Percentiles rank a stretch among this genome's conserved stretches.
Conservation (phyloP, 2,329 filamentous ascomycete species). For the Trichoderma atroviride region DNA sequence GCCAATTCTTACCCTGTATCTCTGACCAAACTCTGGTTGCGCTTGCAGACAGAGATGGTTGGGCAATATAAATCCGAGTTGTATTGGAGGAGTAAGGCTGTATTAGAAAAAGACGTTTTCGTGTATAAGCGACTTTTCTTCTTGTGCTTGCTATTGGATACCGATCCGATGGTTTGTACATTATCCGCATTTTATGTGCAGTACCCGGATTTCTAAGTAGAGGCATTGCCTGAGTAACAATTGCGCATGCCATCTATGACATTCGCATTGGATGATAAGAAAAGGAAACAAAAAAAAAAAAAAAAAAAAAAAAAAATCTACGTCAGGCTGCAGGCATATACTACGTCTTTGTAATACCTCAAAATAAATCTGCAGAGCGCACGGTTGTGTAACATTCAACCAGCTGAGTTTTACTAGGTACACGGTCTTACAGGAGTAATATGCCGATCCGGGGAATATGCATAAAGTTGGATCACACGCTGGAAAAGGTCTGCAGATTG, state of each 20-base stretch:
- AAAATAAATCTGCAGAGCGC: too few species aligned
- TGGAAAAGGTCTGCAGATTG: background rate
- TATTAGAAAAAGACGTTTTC: background rate
- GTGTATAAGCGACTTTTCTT: background rate
- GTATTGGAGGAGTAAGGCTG: background rate
- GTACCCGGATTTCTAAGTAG: too few species aligned
- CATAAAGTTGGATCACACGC: background rate
- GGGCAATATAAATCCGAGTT: background rate
- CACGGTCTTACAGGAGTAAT: background rate
- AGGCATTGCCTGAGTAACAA: too few species aligned
- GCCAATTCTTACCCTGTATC: background rate
- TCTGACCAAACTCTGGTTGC: background rate
- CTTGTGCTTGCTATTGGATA: too few species aligned
- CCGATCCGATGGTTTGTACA: too few species aligned
- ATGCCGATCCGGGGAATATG: slow-evolving; percentile 9
- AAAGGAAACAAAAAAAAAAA: too few species aligned
- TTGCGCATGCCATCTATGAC: too few species aligned
- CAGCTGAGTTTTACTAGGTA: background rate
- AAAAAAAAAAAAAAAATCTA: too few species aligned
- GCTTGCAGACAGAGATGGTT: background rate
- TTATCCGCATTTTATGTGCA: too few species aligned
- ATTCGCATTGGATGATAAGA: too few species aligned
- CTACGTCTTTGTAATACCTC: too few species aligned
- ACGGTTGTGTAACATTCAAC: background rate
- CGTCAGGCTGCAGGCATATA: too few species aligned